phyloP scores from a whole-genome alignment of 2,329 filamentous ascomycete species.

The Nannizzia gypsea region DNA sequence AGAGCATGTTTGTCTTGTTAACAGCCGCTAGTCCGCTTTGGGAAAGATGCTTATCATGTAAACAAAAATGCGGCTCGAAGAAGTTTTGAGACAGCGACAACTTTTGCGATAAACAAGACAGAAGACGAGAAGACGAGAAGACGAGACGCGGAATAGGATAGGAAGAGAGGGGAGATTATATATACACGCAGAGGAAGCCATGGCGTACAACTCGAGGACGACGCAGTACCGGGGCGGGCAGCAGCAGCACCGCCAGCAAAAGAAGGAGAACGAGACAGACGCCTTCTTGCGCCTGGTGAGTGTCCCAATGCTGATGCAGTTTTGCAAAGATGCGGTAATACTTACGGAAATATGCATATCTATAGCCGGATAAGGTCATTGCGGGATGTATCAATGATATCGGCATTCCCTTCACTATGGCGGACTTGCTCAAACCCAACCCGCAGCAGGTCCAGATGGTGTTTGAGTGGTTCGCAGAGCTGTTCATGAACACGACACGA shows the following conservation, averaged over 20 bases:
- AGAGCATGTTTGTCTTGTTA: slow-evolving; percentile 34
- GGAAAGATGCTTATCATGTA: slow-evolving; percentile 6
- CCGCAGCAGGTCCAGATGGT: slow-evolving; percentile 92
- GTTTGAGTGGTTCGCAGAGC: slow-evolving; percentile 93
- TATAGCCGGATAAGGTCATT: slow-evolving; percentile 61
- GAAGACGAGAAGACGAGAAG: neutral
- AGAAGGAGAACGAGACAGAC: slow-evolving; percentile 47
- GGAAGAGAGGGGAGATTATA: no score
- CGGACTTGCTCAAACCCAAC: slow-evolving; percentile 87
- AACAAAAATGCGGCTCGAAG: slow-evolving; percentile 10
- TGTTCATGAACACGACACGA: slow-evolving; percentile 85
- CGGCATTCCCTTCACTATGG: slow-evolving; percentile 73
- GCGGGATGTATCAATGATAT: slow-evolving; percentile 96
- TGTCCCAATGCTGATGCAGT: neutral
- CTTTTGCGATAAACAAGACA: neutral
- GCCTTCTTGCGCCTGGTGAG: slow-evolving; percentile 46
- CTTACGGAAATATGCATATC: neutral
- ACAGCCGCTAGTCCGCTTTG: slow-evolving; percentile 18
- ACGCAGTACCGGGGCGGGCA: slow-evolving; percentile 39
- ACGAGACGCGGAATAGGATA: no score
- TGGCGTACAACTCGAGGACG: slow-evolving; percentile 43
- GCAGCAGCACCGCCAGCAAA: slow-evolving; percentile 36
- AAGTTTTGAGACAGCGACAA: neutral
- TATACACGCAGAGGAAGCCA: slow-evolving; percentile 14
- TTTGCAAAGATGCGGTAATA: no score